phyloP scores from a whole-genome alignment of 371 early-diverging fungal genomes.

The Lichtheimia hyalospora region DNA sequence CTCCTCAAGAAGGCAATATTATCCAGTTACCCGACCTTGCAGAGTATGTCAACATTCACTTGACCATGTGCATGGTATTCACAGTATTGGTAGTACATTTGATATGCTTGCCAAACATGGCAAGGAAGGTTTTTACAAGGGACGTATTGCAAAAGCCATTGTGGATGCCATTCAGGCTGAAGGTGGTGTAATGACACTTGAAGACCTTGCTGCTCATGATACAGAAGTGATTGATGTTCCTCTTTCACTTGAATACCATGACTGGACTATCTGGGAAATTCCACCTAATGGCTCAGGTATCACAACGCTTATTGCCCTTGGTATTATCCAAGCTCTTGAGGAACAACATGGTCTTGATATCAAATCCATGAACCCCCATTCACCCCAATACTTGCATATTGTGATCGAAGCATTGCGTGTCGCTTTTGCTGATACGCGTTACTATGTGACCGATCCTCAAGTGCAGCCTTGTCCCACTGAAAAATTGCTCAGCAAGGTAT shows the following conservation, averaged over 20 bases:
- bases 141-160: constrained; percentile 76
- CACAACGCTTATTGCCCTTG: constrained; percentile 71
- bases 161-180: constrained; percentile 55
- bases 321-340: constrained; percentile 66
- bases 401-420: constrained; percentile 70
- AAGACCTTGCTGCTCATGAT: constrained; percentile 71
- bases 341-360: constrained; percentile 39
- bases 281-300: constrained; percentile 84
- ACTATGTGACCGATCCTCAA: constrained; percentile 71
- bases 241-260: constrained; percentile 67
- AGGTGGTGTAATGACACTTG: constrained; percentile 76
- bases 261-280: constrained; percentile 68
- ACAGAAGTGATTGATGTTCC: constrained; percentile 58
- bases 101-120: constrained; percentile 64
- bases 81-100: constrained; percentile 49
- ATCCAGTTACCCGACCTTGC: constrained; percentile 64
- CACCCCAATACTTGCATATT: constrained; percentile 65
- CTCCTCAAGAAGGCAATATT: constrained; percentile 69
- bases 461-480: constrained; percentile 47
- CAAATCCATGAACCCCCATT: constrained; percentile 49
- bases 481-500: constrained; percentile 47
- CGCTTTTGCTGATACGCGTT: constrained; percentile 76
- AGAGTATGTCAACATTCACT: constrained; percentile 29
- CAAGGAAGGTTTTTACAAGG: constrained; percentile 76
- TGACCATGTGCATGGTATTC: not conserved